These are phyloP conservation scores for Endothia cerciana DNA, from an alignment of 2,329 filamentous ascomycete genomes.

Conservation along the genomic window DNA sequence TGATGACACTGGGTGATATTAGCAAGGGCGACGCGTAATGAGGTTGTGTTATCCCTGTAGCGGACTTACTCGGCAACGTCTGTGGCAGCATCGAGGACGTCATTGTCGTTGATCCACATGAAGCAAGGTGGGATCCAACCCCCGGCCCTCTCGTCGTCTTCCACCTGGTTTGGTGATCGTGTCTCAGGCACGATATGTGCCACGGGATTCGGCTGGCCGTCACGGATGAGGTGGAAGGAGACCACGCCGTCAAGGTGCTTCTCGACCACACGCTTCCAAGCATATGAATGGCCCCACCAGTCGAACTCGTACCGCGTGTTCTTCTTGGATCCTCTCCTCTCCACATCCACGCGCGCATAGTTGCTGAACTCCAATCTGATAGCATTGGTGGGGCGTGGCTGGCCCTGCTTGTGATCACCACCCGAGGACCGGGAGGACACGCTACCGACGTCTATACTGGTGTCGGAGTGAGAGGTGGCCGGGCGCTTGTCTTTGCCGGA, in stretches of 20 bases:
- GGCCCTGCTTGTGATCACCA: slow-evolving; percentile 32
- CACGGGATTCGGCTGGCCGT: slow-evolving; percentile 64
- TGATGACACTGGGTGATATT: slow-evolving; percentile 67
- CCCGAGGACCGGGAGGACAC: slow-evolving; percentile 36
- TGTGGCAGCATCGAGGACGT: slow-evolving; percentile 68
- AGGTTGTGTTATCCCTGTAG: not conserved
- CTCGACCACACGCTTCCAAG: slow-evolving; percentile 77
- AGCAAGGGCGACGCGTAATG: slow-evolving; percentile 30
- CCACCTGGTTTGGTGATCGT: slow-evolving; percentile 70
- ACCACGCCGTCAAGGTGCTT: slow-evolving; percentile 66
- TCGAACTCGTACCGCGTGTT: slow-evolving; percentile 86
- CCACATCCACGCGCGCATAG: slow-evolving; percentile 89
- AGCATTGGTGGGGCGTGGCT: slow-evolving; percentile 67
- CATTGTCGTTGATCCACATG: slow-evolving; percentile 83
- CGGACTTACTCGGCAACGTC: slow-evolving; percentile 82
- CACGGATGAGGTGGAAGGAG: slow-evolving; percentile 79
- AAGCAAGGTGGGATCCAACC: slow-evolving; percentile 90
- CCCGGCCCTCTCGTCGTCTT: slow-evolving; percentile 75
- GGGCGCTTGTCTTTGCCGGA: slow-evolving; percentile 37
- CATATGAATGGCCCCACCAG: slow-evolving; percentile 87
- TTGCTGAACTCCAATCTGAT: slow-evolving; percentile 96
- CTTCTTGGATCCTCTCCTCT: slow-evolving; percentile 61
- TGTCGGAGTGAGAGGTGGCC: slow-evolving; percentile 41
- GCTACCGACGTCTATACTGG: slow-evolving; percentile 39
- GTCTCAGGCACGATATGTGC: slow-evolving; percentile 86